These are phyloP conservation scores for Dactylellina cionopaga DNA, from an alignment of 2,329 filamentous ascomycete genomes.

Conservation along the genomic window DNA sequence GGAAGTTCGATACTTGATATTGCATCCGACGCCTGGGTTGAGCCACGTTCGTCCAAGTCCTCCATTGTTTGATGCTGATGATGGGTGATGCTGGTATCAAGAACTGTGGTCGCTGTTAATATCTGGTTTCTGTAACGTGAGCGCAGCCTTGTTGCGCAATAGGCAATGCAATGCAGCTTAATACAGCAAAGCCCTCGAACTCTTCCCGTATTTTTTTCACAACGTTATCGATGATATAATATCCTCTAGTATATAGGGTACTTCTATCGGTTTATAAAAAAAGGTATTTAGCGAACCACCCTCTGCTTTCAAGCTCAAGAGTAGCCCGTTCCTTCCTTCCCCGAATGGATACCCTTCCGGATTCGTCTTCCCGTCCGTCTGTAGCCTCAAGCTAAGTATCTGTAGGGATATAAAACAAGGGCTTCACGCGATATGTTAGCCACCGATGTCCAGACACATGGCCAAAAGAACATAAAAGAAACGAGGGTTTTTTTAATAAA, in stretches of 20 bases:
- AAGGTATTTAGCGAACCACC: too few relatives aligned
- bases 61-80: too few relatives aligned
- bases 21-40: slow-evolving; percentile 7
- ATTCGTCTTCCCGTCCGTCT: not conserved
- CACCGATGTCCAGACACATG: slow-evolving; percentile 34
- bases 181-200: slow-evolving; percentile 13
- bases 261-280: slow-evolving; percentile 9
- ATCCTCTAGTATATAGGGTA: slow-evolving; percentile 8
- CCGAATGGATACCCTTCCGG: not conserved
- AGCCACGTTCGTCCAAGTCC: slow-evolving; percentile 37
- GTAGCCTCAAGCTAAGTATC: not conserved
- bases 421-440: slow-evolving; percentile 30
- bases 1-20: slow-evolving; percentile 23
- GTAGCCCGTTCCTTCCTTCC: not conserved
- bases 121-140: not conserved
- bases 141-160: slow-evolving; percentile 16
- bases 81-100: slow-evolving; percentile 8
- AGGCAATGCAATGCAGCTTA: slow-evolving; percentile 40
- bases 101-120: slow-evolving; percentile 12
- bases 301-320: not conserved
- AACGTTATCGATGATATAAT: slow-evolving; percentile 3
- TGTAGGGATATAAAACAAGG: slow-evolving; percentile 2
- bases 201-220: slow-evolving; percentile 18
- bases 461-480: slow-evolving; percentile 16
- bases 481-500: not conserved